Evolutionary conservation across 2,329 filamentous ascomycete species (phyloP).

Genomic region (Aspergillus tubingensis): DNA sequence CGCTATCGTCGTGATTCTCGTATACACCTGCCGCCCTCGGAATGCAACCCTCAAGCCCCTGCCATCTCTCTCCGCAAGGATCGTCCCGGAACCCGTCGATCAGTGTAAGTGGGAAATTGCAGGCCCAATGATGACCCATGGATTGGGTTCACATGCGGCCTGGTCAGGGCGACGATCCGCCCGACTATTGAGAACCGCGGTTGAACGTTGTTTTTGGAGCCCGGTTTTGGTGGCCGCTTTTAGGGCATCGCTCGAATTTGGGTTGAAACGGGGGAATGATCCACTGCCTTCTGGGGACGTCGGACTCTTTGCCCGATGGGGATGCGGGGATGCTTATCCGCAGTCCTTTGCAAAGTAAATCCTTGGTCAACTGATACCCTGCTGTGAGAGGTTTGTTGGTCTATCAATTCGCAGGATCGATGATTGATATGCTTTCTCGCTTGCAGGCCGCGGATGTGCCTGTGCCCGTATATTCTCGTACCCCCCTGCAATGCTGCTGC

Average conservation of each 20-base stretch:
- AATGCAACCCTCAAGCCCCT: background rate
- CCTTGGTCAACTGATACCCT: background rate
- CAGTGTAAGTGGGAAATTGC: background rate
- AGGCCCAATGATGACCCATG: constrained; percentile 10
- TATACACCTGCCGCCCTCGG: background rate
- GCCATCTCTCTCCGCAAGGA: constrained; percentile 15
- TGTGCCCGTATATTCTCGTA: no score
- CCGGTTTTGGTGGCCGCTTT: background rate
- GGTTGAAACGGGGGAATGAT: constrained; percentile 4
- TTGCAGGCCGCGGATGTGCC: no score
- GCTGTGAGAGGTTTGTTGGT: background rate
- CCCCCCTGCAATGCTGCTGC: no score
- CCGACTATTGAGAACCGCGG: constrained; percentile 22
- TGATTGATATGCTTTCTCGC: background rate
- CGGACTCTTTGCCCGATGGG: background rate
- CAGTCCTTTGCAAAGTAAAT: background rate
- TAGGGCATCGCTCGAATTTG: constrained; percentile 9
- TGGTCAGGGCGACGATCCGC: constrained; percentile 16
- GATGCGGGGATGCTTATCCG: constrained; percentile 1
- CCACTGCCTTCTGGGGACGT: background rate
- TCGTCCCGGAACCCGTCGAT: constrained; percentile 14
- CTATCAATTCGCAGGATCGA: background rate
- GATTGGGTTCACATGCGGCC: constrained; percentile 18
- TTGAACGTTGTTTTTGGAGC: constrained; percentile 4
- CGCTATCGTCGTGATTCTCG: background rate